Base-by-base conservation (phyloP, 768 basidiomycete species). In the Phaeotremella skinneri region DNA sequence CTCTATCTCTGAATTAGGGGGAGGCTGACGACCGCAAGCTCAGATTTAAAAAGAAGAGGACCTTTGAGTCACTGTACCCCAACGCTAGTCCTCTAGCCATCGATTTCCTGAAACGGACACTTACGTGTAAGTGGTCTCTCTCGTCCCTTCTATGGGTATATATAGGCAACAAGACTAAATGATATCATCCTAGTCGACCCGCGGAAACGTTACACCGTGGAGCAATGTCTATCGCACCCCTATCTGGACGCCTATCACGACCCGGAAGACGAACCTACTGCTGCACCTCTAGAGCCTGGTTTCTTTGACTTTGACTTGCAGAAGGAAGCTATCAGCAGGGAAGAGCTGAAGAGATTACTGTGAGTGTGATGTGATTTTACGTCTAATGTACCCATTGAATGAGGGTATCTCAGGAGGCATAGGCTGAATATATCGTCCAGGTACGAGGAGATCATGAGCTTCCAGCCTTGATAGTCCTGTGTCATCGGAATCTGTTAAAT, bases 221-320 rank as follows among this genome's bases (percentile, higher is more conserved):
- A 97, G 73, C 86, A 93, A 58, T 92, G 92, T 4, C 81, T 99
- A 31, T 87, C 87, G n/a, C 93, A 97, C 70, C 92, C 93, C 4
- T 94, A 94, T 72, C 82, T 94, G 13, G 90, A 91, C 76, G 89
- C 92, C 76, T 94, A 96, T 74, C 92, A 94, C 72, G 92, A 96
- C 73, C 91, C 93, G 1, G 91, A 94, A 50, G 96, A 99, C 70
- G 96, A 99, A 78, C 96, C 96, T 0, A 84, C 87, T 23, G 93
- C 93, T 0, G 88, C 91, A 3, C 93, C 94, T n/a, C 85, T 99
- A 49, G 89, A 90, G 65, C 88, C 91, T 3, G 87, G 88, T 66
- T 99, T 98, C 82, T 99, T 99, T 78, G 91, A 94, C 72, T 98
- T 98, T 75, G 96, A 99, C 77, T 79, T 91, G 64, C 88, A 92